Conservation (phyloP, 2,329 filamentous ascomycete species). For the Colletotrichum siamense region DNA sequence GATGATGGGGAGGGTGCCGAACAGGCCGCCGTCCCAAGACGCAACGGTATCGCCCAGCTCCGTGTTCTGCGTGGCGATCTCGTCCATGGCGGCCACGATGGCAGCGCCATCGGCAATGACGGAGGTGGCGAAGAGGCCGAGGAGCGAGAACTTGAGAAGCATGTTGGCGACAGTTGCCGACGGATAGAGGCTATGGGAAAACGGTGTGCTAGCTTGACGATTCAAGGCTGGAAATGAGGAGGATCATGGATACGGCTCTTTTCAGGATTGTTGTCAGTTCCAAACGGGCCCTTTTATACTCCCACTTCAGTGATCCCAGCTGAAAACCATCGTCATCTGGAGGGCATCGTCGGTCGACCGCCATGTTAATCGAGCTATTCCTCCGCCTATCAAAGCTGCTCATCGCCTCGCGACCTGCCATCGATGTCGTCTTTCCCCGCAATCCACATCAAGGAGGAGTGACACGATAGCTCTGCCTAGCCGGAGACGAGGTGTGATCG, state of each 20-base stretch:
- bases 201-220: background rate
- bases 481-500: slow-evolving; percentile 3
- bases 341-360: background rate
- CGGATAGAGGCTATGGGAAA: background rate
- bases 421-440: background rate
- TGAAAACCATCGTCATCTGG: background rate
- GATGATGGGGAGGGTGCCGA: slow-evolving; percentile 46
- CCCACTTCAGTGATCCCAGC: background rate
- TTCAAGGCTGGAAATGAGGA: background rate
- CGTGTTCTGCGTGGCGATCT: slow-evolving; percentile 36
- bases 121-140: slow-evolving; percentile 18
- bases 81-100: slow-evolving; percentile 39
- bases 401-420: background rate
- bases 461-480: background rate
- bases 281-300: background rate
- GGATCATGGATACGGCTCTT: background rate
- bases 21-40: slow-evolving; percentile 41
- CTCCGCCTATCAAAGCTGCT: background rate
- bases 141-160: slow-evolving; percentile 16
- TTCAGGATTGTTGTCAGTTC: background rate
- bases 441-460: background rate
- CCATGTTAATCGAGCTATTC: background rate
- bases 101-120: slow-evolving; percentile 36
- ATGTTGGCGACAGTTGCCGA: background rate
- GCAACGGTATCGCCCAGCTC: slow-evolving; percentile 38